Evolutionary conservation across 148 eudicot species (phyloP).

Genomic region (Cornus suecica): DNA sequence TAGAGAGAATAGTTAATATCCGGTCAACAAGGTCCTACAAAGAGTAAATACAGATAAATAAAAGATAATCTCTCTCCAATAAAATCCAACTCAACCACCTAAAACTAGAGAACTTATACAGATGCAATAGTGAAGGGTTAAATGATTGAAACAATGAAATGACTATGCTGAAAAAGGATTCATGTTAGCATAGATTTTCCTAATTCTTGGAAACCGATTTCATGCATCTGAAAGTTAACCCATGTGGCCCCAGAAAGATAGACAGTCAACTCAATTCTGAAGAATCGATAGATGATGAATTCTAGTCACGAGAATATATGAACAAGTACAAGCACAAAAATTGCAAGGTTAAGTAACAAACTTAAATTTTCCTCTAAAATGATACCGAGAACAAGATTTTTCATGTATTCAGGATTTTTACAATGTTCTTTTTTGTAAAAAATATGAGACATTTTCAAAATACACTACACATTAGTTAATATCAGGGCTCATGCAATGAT

Average conservation of each 20-base stretch:
- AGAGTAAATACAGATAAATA: conserved; percentile 10
- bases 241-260: neutral
- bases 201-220: neutral
- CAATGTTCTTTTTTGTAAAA: neutral
- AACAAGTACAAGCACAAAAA: neutral
- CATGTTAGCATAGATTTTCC: neutral
- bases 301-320: neutral
- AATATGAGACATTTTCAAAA: neutral
- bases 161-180: neutral
- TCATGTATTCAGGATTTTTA: neutral
- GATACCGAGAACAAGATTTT: too few relatives aligned
- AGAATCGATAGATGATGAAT: neutral
- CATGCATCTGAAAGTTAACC: neutral
- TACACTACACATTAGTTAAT: too few relatives aligned
- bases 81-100: neutral
- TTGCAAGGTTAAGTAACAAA: neutral
- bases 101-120: neutral
- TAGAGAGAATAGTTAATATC: conserved; percentile 72
- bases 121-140: neutral
- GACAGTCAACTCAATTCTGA: neutral
- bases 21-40: conserved; percentile 86
- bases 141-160: neutral
- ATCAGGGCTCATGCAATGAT: neutral
- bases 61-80: neutral
- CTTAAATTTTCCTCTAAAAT: neutral